Percentiles rank a stretch among this genome's conserved stretches.
Evolutionary conservation across 2,329 filamentous ascomycete genomes (phyloP).

Genomic region (Lecanoromycetidae sp.): DNA sequence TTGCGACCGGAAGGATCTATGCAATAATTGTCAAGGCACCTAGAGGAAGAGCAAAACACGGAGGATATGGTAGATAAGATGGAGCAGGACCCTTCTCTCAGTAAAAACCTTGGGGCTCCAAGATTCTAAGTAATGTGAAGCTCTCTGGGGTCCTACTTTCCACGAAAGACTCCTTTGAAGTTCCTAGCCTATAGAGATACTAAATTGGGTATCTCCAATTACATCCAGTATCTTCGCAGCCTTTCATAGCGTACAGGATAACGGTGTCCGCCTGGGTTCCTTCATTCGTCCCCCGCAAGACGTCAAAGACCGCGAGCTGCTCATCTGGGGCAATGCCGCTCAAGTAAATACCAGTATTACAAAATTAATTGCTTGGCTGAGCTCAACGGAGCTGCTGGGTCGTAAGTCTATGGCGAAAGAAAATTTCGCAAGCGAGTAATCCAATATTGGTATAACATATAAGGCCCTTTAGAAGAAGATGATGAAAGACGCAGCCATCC

Average conservation of each 20-base stretch:
- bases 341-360: slow-evolving; percentile 6
- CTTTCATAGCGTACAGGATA: slow-evolving; percentile 9
- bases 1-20: no score
- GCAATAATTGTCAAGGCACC: no score
- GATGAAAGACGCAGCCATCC: slow-evolving; percentile 11
- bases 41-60: no score
- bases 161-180: no score
- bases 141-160: no score
- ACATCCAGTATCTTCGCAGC: no score
- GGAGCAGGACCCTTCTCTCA: no score
- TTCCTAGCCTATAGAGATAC: no score
- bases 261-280: slow-evolving; percentile 12
- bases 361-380: slow-evolving; percentile 12
- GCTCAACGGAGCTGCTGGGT: neutral
- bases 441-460: neutral
- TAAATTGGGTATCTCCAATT: no score
- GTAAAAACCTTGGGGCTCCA: no score
- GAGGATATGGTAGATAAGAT: no score
- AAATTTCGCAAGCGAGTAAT: slow-evolving; percentile 4
- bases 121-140: no score
- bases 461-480: slow-evolving; percentile 6
- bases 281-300: slow-evolving; percentile 15
- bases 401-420: neutral
- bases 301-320: slow-evolving; percentile 9
- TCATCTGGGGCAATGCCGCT: slow-evolving; percentile 17